Base-by-base conservation (phyloP, 495 filamentous ascomycete genomes). In the Penicillium steckii region DNA sequence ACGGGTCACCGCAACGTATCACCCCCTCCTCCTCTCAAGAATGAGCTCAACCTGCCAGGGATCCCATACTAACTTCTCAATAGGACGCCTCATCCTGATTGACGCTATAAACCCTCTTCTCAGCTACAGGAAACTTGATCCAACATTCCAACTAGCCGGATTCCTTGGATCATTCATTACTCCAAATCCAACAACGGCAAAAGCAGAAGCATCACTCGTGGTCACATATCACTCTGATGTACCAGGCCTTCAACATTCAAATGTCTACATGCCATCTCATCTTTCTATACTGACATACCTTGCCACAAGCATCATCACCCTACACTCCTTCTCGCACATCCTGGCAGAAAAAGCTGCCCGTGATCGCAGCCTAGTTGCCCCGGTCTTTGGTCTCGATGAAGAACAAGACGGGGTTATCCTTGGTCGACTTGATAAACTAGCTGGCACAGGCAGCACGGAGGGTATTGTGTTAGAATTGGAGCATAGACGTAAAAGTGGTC, bases 401-500 rank as follows among this genome's bases (percentile, higher is more conserved):
- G 81, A 81, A 8, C 74, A 77, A 22, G 89, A 95, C 56, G 92
- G 92, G 25, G 78, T 91, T 10, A 57, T 96, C 0, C 60, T 86
- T 12, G 86, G 88, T 0, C 63, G 66, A 49, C 41, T 70, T 12
- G 71, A 74, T 48, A 72, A 66, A 37, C 50, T 86, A 6, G 52
- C 60, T 30, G 70, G 79, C 19, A 60, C 72, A 8, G 79, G 80
- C 30, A 66, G 70, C 4, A 46, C 53, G 0, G 68, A 76, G 13
- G 87, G 86, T 0, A 67, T 94, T 3, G 90, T 96, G 3, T 56
- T 98, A 3, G 85, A 91, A 55, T 85, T 96, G 81, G 91, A 97
- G 69, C 76, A 95, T 62, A 75, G 95, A 2, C 75, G 92, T 17
- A 85, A 88, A 55, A 89, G 83, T 51, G 94, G 95, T 0, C 76